Base-by-base conservation (phyloP, 2,329 filamentous ascomycete species). In the Xylaria hypoxylon region DNA sequence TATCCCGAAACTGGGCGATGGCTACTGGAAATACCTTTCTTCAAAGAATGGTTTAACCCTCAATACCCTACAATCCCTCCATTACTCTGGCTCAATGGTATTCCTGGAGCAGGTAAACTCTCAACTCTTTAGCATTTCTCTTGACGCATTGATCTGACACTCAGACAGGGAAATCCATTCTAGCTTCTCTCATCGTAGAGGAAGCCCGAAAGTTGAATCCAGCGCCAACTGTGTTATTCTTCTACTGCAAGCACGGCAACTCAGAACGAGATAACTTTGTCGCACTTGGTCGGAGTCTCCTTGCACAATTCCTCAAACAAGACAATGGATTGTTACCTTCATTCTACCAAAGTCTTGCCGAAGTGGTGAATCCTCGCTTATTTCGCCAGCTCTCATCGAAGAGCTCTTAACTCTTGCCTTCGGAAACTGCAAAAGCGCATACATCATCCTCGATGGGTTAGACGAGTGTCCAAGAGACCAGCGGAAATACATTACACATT, bases 391-490 rank as follows among this genome's bases (percentile, higher is more conserved):
- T 50, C 22, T 71, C 0, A 63, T 75, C 24, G 67, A 76, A 51
- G 64, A 75, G 1, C 65, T 80, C 1, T 59, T 80, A 6, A 65
- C 68, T 1, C 33, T 72, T 1, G 69, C 71, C 10, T 67, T 77
- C 13, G 24, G 65, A 22, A 74, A 70, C 33, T 73, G 69, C 15
- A 70, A 68, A 26, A 65, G 69, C n/a, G 64, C 64, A 17, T 77
- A 77, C 68, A 72, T 79, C 35, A 66, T 80, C 6, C 44, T 80
- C 22, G 79, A 80, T 69, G 62, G 79, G 74, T 58, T 81, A 31
- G 78, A 81, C 53, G 78, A 80, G 62, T 80, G 77, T 62, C 63
- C 72, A 5, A 45, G 62, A 53, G 65, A 70, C 2, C 70, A 80
- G 42, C 70, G 75, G 33, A 75, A 72, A 53, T 58, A 68, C 4